These are phyloP conservation scores for Claviceps sp. DNA, from an alignment of 2,329 filamentous ascomycete genomes.

Conservation along the genomic window DNA sequence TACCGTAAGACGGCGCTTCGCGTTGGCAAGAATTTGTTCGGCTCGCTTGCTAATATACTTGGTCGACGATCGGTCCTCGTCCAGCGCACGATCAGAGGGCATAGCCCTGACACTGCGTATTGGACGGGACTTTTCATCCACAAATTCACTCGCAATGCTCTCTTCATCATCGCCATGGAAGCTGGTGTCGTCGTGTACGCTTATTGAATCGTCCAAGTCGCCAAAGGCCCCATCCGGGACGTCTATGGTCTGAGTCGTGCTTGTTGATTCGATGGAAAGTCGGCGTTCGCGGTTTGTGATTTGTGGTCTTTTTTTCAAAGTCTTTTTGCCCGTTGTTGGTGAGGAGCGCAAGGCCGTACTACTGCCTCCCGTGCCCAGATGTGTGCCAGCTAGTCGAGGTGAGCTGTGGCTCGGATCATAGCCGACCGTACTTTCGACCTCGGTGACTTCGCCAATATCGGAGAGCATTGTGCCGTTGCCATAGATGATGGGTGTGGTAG, in stretches of 20 bases:
- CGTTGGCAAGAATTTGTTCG: slow-evolving; percentile 83
- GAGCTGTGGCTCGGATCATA: slow-evolving; percentile 25
- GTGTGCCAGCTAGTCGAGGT: slow-evolving; percentile 18
- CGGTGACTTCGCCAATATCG: slow-evolving; percentile 46
- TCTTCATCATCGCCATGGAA: slow-evolving; percentile 57
- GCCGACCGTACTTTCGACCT: slow-evolving; percentile 37
- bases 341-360: slow-evolving; percentile 26
- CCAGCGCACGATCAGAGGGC: slow-evolving; percentile 8
- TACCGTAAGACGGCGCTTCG: slow-evolving; percentile 78
- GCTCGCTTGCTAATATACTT: slow-evolving; percentile 67
- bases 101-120: slow-evolving; percentile 7
- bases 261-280: slow-evolving; percentile 45
- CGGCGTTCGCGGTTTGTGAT: slow-evolving; percentile 33
- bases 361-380: slow-evolving; percentile 17
- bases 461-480: slow-evolving; percentile 57
- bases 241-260: slow-evolving; percentile 41
- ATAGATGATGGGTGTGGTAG: slow-evolving; percentile 52
- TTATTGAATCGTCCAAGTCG: slow-evolving; percentile 49
- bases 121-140: slow-evolving; percentile 28
- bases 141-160: slow-evolving; percentile 45
- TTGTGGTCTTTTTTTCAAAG: slow-evolving; percentile 32
- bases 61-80: slow-evolving; percentile 53
- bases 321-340: slow-evolving; percentile 29
- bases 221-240: slow-evolving; percentile 36
- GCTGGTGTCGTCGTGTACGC: slow-evolving; percentile 45